Evolutionary conservation across 129 eudicot genomes (phyloP), one percentile per base, ranked within the genome.

Genomic region (Flaveria linearis): DNA sequence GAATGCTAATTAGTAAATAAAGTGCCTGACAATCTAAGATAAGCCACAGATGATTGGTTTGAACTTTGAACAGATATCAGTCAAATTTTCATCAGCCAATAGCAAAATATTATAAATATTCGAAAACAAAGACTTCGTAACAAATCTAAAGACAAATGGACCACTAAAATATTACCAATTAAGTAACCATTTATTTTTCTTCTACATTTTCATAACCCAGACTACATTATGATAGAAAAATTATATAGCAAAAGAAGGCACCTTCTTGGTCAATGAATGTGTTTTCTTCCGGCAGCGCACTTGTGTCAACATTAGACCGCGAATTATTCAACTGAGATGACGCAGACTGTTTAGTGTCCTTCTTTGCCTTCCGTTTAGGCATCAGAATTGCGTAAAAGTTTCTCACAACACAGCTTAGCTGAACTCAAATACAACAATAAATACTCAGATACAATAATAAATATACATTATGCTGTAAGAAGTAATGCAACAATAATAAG

Each of bases 321-420:
- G 63, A 22, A 23, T 81, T 67, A 51, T 65, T 76, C 63, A 43
- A 55, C 52, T 87, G 81, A 61, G 86, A 82, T 67, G 82, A 36
- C 10, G 30, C 80, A 20, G 82, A 9, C 74, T 71, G 64, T 68
- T 83, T 83, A 17, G 14, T 78, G 17, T 13, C 72, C 76, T 63
- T 86, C 73, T 70, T 81, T 25, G 47, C 73, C 77, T 81, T 86
- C 76, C 84, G 78, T 77, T 76, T 86, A 33, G 83, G 85, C 93
- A 88, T 88, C 78, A 77, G 57, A 78, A 67, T 16, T 36, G 33
- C 16, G 49, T 49, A 25, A 20, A 82, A 72, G 11, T 62, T 64
- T 0, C 22, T 20, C 22, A 20, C 22, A 20, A 20, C 22, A 20
- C 22, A 20, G 58, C 55, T 72, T 4, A 13, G 64, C 56, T 62